Percentiles rank a stretch among this genome's conserved stretches.
Evolutionary conservation across 805 yeast genomes (phyloP).

Genomic region (Cyberlindnera mycetangii): DNA sequence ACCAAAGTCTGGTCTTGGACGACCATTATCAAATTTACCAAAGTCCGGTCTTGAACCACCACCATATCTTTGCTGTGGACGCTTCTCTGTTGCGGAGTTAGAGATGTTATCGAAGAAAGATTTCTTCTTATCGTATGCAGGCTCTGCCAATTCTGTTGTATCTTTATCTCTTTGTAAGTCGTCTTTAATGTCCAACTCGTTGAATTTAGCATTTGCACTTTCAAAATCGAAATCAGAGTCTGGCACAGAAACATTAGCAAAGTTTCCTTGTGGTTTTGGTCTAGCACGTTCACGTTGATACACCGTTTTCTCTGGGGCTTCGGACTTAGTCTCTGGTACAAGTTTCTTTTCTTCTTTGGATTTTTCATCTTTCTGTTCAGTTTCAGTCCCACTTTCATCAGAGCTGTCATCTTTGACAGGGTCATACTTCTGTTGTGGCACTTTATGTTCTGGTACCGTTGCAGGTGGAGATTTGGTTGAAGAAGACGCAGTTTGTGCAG

Average conservation of each 20-base stretch:
- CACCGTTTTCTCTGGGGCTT: constrained; percentile 6
- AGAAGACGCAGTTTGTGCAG: constrained; percentile 24
- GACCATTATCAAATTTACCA: constrained; percentile 1
- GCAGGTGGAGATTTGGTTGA: too few species aligned
- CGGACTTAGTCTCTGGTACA: not conserved
- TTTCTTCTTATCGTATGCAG: constrained; percentile 69
- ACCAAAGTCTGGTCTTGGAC: constrained; percentile 4
- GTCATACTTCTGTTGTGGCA: constrained; percentile 4
- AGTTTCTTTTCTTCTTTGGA: not conserved
- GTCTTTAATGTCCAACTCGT: constrained; percentile 28
- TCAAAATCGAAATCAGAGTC: constrained; percentile 73
- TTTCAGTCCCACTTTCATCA: not conserved
- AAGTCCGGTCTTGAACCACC: constrained; percentile 4
- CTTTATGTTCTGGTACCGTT: constrained; percentile 12
- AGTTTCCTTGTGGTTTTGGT: constrained; percentile 12
- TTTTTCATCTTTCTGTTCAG: not conserved
- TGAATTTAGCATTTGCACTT: constrained; percentile 68
- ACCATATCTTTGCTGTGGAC: constrained; percentile 14
- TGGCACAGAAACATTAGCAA: constrained; percentile 38
- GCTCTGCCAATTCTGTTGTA: constrained; percentile 12
- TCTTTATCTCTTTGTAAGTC: constrained; percentile 15
- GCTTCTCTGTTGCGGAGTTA: constrained; percentile 52
- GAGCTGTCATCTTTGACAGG: not conserved
- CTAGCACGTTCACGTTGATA: constrained; percentile 14
- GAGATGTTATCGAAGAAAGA: constrained; percentile 90